Conservation (phyloP, 2,329 filamentous ascomycete genomes). For the Harringtonia lauricola region DNA sequence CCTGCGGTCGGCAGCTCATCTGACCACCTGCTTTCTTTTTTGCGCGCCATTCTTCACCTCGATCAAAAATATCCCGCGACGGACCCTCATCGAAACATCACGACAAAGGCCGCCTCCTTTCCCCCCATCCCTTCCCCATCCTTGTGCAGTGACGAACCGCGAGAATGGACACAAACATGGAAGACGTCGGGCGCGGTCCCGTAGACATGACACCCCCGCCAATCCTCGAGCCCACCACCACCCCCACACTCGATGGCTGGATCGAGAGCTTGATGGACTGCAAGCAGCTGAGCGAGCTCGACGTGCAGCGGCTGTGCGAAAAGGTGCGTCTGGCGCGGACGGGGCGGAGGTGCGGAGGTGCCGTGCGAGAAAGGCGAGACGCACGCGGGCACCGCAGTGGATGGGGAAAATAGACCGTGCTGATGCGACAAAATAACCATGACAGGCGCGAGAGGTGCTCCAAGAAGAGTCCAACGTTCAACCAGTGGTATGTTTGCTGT, state of each 20-base stretch:
- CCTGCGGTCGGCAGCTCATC: no score
- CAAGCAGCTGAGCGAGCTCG: conserved; percentile 92
- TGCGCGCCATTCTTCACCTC: no score
- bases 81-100: no score
- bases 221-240: conserved; percentile 67
- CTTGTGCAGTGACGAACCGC: neutral
- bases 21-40: no score
- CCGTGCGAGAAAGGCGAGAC: neutral
- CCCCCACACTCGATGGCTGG: conserved; percentile 92
- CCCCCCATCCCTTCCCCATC: neutral
- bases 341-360: no score
- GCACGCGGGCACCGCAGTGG: no score
- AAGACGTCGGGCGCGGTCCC: conserved; percentile 84
- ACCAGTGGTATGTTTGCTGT: conserved; percentile 63
- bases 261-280: conserved; percentile 97
- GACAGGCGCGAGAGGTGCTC: conserved; percentile 83
- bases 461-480: conserved; percentile 98
- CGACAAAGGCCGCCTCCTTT: no score
- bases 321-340: conserved; percentile 55
- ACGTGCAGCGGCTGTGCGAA: conserved; percentile 94
- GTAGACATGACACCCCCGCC: conserved; percentile 64
- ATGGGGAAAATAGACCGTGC: conserved; percentile 11
- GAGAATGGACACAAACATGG: conserved; percentile 97
- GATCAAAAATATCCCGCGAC: no score
- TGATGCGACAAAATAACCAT: conserved; percentile 17